Evolutionary conservation across 2,329 filamentous ascomycete genomes (phyloP).

Genomic region (Colletotrichum tabaci): DNA sequence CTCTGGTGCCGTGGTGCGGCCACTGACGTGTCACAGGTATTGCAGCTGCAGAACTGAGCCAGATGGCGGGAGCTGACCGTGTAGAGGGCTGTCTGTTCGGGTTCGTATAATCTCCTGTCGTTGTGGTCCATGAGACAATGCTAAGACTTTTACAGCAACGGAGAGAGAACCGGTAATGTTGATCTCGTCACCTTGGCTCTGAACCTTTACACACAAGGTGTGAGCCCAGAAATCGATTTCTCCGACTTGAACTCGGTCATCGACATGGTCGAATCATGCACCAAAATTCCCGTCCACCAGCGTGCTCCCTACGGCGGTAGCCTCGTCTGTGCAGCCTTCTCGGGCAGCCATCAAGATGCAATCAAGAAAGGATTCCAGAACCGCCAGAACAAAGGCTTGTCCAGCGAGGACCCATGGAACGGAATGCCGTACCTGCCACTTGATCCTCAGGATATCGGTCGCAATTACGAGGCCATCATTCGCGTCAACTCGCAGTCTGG

Average conservation of each 20-base stretch:
- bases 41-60: constrained; percentile 90
- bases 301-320: constrained; percentile 92
- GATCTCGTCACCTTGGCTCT: constrained; percentile 93
- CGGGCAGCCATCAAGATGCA: constrained; percentile 93
- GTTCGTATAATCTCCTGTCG: too few relatives aligned
- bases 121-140: too few relatives aligned
- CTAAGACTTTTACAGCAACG: constrained; percentile 66
- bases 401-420: constrained; percentile 80
- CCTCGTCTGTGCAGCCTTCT: constrained; percentile 91
- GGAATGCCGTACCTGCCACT: constrained; percentile 85
- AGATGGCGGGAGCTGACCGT: constrained; percentile 96
- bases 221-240: constrained; percentile 89
- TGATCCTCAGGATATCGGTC: constrained; percentile 92
- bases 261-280: constrained; percentile 90
- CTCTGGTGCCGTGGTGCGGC: too few relatives aligned
- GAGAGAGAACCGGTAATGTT: constrained; percentile 95
- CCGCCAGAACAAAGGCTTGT: constrained; percentile 73
- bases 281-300: constrained; percentile 93
- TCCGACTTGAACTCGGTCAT: constrained; percentile 90
- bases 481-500: constrained; percentile 97
- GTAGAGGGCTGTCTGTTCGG: constrained; percentile 94
- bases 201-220: constrained; percentile 95
- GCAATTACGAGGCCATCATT: constrained; percentile 98
- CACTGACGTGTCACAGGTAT: too few relatives aligned
- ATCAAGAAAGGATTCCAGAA: constrained; percentile 92